Conservation (phyloP, 1,284 basidiomycete genomes). For the Mycosarcoma mackinlayi region DNA sequence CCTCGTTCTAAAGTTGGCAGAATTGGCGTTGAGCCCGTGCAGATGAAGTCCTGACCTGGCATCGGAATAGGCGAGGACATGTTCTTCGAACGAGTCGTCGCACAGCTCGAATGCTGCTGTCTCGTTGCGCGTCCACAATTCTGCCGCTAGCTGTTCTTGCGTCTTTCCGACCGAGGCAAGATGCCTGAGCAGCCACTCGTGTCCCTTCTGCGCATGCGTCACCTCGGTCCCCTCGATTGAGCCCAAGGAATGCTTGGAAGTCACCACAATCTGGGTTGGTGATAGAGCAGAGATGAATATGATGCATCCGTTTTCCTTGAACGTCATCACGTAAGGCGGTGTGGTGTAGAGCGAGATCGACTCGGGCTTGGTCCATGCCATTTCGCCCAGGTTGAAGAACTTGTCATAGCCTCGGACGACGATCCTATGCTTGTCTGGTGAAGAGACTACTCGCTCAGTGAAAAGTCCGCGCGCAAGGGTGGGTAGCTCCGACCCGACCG, state of each 20-base stretch:
- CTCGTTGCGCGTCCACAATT: constrained; percentile 84
- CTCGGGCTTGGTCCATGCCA: constrained; percentile 81
- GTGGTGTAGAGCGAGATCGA: constrained; percentile 73
- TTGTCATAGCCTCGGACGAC: constrained; percentile 96
- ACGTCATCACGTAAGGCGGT: constrained; percentile 85
- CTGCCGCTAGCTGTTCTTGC: constrained; percentile 78
- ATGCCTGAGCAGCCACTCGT: constrained; percentile 83
- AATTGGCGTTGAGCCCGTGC: constrained; percentile 81
- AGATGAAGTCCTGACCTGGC: constrained; percentile 91
- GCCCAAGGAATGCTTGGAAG: constrained; percentile 80
- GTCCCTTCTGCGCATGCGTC: constrained; percentile 81
- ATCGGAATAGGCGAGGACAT: constrained; percentile 84
- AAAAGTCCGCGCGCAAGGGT: constrained; percentile 66
- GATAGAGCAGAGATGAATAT: constrained; percentile 93
- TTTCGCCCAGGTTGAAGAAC: constrained; percentile 97
- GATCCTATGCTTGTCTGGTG: constrained; percentile 74
- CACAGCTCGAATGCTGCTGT: constrained; percentile 87
- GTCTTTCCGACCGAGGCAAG: constrained; percentile 76
- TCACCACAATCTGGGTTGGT: constrained; percentile 80
- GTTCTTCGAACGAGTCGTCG: constrained; percentile 97
- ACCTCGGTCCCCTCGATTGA: constrained; percentile 32
- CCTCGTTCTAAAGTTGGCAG: constrained; percentile 78
- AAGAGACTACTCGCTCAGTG: constrained; percentile 41
- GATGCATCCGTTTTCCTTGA: constrained; percentile 98
- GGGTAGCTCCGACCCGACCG: constrained; percentile 54